phyloP scores from a whole-genome alignment of 352 stramenopile species.

The Phytophthora podocarpi region DNA sequence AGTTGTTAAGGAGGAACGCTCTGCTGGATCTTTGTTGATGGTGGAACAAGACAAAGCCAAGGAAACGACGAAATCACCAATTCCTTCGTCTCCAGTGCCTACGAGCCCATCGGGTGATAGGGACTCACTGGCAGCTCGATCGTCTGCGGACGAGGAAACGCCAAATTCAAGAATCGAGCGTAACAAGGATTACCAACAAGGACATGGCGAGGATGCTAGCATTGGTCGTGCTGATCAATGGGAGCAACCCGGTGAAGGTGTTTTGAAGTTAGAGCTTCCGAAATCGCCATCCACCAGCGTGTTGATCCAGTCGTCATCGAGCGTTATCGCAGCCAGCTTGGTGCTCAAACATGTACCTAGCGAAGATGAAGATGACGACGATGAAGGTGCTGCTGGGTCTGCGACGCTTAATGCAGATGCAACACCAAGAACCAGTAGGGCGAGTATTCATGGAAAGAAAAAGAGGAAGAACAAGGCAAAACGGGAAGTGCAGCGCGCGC shows the following conservation, averaged over 20 bases:
- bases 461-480: conserved; percentile 69
- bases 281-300: conserved; percentile 27
- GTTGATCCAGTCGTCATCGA: conserved; percentile 21
- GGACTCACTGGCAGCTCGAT: conserved; percentile 25
- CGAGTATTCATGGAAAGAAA: conserved; percentile 43
- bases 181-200: conserved; percentile 7
- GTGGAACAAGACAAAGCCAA: conserved; percentile 1
- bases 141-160: conserved; percentile 29
- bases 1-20: conserved; percentile 8
- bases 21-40: not conserved
- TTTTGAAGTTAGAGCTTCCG: conserved; percentile 36
- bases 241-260: conserved; percentile 11
- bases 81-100: conserved; percentile 24
- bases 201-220: not conserved
- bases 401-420: conserved; percentile 28
- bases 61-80: conserved; percentile 1
- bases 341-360: conserved; percentile 38
- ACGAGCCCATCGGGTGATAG: conserved; percentile 17
- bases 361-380: conserved; percentile 55
- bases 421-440: conserved; percentile 19
- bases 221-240: not conserved
- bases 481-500: conserved; percentile 23
- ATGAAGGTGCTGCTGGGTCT: conserved; percentile 39
- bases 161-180: conserved; percentile 4
- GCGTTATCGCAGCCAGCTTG: not conserved